These are phyloP conservation scores for Pulveroboletus sp. DNA, from an alignment of 768 basidiomycete genomes.

Conservation along the genomic window DNA sequence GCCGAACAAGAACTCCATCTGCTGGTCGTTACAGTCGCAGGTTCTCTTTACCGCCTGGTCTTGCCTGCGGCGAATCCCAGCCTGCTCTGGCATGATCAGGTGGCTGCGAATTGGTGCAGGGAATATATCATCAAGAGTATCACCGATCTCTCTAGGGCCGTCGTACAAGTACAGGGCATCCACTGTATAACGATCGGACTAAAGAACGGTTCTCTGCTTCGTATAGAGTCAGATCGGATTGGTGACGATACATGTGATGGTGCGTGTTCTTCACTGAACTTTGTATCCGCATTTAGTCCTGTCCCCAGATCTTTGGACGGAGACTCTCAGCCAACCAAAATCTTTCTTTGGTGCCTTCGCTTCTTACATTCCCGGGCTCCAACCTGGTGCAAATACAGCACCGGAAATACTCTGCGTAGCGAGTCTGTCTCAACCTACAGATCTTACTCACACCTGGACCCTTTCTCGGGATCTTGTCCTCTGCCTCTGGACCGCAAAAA, in stretches of 20 bases:
- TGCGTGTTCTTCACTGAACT: slow-evolving; percentile 33
- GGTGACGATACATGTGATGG: slow-evolving; percentile 56
- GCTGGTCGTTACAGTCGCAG: slow-evolving; percentile 60
- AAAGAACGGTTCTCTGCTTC: slow-evolving; percentile 59
- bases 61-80: slow-evolving; percentile 53
- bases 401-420: slow-evolving; percentile 69
- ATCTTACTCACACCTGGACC: slow-evolving; percentile 73
- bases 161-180: slow-evolving; percentile 64
- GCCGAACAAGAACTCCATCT: slow-evolving; percentile 55
- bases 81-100: slow-evolving; percentile 56
- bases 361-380: slow-evolving; percentile 56
- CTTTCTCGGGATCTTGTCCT: slow-evolving; percentile 84
- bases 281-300: slow-evolving; percentile 7
- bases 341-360: slow-evolving; percentile 67
- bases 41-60: slow-evolving; percentile 70
- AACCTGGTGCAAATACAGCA: slow-evolving; percentile 42
- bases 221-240: slow-evolving; percentile 61
- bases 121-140: slow-evolving; percentile 64
- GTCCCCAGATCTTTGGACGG: slow-evolving; percentile 63
- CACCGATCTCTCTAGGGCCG: slow-evolving; percentile 39
- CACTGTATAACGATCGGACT: slow-evolving; percentile 63
- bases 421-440: slow-evolving; percentile 71
- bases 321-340: slow-evolving; percentile 57
- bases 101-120: slow-evolving; percentile 52
- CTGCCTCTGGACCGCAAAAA: slow-evolving; percentile 77